phyloP scores from a whole-genome alignment of 192 early-diverging fungal genomes.

The Gaertneriomyces sp. region DNA sequence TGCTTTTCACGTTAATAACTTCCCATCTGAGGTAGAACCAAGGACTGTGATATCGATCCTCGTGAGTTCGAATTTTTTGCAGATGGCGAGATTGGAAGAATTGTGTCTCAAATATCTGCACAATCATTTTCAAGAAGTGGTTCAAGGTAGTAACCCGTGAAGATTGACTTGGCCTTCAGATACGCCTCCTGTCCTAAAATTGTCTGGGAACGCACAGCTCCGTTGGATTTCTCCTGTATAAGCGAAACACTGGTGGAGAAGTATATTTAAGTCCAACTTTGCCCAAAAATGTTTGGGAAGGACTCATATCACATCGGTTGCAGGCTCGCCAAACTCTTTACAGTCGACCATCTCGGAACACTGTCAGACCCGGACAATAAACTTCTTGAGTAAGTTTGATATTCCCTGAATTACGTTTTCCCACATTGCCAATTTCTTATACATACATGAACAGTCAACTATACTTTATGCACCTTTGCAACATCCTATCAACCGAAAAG shows the following conservation, averaged over 20 bases:
- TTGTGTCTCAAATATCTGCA: conserved; percentile 45
- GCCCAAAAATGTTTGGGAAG: not conserved
- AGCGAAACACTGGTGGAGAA: conserved; percentile 29
- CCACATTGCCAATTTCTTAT: no score
- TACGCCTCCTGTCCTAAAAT: not conserved
- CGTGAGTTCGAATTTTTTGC: conserved; percentile 52
- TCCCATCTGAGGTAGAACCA: conserved; percentile 27
- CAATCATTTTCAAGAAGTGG: conserved; percentile 45
- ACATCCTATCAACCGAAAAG: conserved; percentile 11
- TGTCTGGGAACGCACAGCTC: conserved; percentile 17
- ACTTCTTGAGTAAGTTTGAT: conserved; percentile 28
- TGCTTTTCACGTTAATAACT: not conserved
- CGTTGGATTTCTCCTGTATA: conserved; percentile 50
- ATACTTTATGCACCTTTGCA: conserved; percentile 28
- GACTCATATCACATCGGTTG: not conserved
- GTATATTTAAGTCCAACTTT: conserved; percentile 12
- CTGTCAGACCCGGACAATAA: conserved; percentile 45
- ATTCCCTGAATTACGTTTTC: no score
- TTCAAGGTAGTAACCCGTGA: conserved; percentile 32
- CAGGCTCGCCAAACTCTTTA: conserved; percentile 38
- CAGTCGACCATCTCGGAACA: conserved; percentile 28
- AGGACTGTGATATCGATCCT: conserved; percentile 47
- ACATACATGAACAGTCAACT: conserved; percentile 31
- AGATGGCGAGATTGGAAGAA: conserved; percentile 47
- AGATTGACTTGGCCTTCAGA: not conserved